These are phyloP conservation scores for Pythium scleroteichum DNA, from an alignment of 352 stramenopile genomes.

Conservation along the genomic window DNA sequence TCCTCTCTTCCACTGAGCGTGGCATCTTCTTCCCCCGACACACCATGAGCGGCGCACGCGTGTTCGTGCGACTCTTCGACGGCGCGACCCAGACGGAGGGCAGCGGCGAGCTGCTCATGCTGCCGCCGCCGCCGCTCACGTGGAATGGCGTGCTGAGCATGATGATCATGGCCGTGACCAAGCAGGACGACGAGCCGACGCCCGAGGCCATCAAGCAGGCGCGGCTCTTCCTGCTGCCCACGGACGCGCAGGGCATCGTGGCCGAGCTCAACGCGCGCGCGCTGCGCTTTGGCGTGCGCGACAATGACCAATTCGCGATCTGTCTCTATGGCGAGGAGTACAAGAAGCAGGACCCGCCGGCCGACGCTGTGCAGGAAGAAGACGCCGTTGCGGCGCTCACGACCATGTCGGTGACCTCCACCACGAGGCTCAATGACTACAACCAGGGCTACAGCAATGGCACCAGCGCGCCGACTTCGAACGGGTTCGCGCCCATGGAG, in stretches of 20 bases:
- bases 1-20: slow-evolving; percentile 9
- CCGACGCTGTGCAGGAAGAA: slow-evolving; percentile 4
- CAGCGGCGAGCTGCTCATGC: slow-evolving; percentile 65
- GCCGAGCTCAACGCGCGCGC: slow-evolving; percentile 75
- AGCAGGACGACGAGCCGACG: slow-evolving; percentile 46
- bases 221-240: slow-evolving; percentile 65
- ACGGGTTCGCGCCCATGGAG: slow-evolving; percentile 10
- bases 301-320: slow-evolving; percentile 78
- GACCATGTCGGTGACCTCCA: slow-evolving; percentile 14
- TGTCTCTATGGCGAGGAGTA: slow-evolving; percentile 75
- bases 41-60: slow-evolving; percentile 39
- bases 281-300: slow-evolving; percentile 69
- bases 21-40: neutral
- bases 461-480: neutral
- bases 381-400: slow-evolving; percentile 17
- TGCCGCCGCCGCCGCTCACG: slow-evolving; percentile 65
- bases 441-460: slow-evolving; percentile 6
- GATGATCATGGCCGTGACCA: slow-evolving; percentile 63
- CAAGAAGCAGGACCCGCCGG: slow-evolving; percentile 14
- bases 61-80: slow-evolving; percentile 81
- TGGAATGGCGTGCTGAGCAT: slow-evolving; percentile 60
- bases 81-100: slow-evolving; percentile 49
- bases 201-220: slow-evolving; percentile 42
- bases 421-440: slow-evolving; percentile 19
- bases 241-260: slow-evolving; percentile 54